Evolutionary conservation across 176 grass and related monocot genomes (phyloP).

Genomic region (Avena sativa): DNA sequence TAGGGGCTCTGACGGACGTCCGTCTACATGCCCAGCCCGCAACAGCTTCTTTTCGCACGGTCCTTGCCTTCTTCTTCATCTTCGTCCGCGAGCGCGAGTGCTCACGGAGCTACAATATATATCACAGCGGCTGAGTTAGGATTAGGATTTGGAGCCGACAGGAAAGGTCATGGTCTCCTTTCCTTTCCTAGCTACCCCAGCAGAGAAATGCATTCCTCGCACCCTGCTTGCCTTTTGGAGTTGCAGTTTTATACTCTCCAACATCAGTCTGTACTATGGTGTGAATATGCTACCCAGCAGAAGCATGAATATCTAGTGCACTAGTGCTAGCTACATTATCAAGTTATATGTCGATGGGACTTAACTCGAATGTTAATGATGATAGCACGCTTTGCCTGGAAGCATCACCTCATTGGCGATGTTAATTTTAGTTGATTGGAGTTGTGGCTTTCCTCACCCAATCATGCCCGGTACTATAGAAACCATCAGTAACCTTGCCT

Average conservation of each 20-base stretch:
- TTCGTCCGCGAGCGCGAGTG: too few species aligned
- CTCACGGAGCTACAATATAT: too few species aligned
- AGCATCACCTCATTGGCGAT: neutral
- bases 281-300: neutral
- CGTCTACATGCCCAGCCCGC: too few species aligned
- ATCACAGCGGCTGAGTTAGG: neutral
- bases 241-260: neutral
- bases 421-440: neutral
- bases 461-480: too few species aligned
- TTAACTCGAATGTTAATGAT: constrained; percentile 18
- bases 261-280: neutral
- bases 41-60: too few species aligned
- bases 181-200: neutral
- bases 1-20: too few species aligned
- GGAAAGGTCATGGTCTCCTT: neutral
- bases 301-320: neutral
- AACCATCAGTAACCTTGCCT: neutral
- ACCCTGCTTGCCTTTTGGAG: neutral
- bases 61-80: too few species aligned
- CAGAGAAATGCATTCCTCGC: neutral
- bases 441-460: neutral
- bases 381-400: constrained; percentile 38
- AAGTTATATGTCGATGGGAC: neutral
- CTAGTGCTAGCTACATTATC: neutral
- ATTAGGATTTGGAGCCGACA: constrained; percentile 36